These are phyloP conservation scores for Volvariella surrecta DNA, from an alignment of 1,284 basidiomycete genomes.

Conservation along the genomic window DNA sequence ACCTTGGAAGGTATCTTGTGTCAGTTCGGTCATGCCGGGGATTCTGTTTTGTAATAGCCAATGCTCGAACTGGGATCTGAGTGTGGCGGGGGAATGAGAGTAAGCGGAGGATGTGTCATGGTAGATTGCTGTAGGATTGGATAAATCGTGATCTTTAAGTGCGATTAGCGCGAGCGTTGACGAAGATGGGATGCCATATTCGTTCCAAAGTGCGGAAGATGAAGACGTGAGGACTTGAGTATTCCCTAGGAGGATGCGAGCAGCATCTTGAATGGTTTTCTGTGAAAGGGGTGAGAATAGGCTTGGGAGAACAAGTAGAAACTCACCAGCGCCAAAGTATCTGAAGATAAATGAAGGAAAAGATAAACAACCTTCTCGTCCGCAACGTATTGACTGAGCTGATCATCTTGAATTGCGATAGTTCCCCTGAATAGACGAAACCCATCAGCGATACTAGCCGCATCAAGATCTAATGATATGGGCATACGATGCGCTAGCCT, in stretches of 20 bases:
- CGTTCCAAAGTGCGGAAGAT: conserved; percentile 42
- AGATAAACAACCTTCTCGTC: conserved; percentile 67
- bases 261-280: conserved; percentile 26
- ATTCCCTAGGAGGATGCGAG: conserved; percentile 52
- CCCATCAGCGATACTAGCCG: conserved; percentile 8
- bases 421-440: not conserved
- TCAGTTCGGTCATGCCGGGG: conserved; percentile 64
- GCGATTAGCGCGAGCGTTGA: conserved; percentile 56
- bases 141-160: conserved; percentile 62
- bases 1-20: conserved; percentile 64
- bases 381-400: conserved; percentile 37
- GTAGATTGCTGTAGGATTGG: conserved; percentile 30
- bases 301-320: not conserved
- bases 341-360: conserved; percentile 50
- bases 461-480: conserved; percentile 1
- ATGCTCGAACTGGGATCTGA: not conserved
- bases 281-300: conserved; percentile 10
- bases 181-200: conserved; percentile 40
- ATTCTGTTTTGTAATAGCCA: conserved; percentile 67
- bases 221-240: conserved; percentile 55
- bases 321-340: conserved; percentile 36
- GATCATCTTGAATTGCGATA: conserved; percentile 14
- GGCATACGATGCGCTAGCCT: conserved; percentile 57
- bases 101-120: conserved; percentile 11
- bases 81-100: no score